Base-by-base conservation (phyloP, 345 rosid genomes). In the Anastatica hierochuntica region DNA sequence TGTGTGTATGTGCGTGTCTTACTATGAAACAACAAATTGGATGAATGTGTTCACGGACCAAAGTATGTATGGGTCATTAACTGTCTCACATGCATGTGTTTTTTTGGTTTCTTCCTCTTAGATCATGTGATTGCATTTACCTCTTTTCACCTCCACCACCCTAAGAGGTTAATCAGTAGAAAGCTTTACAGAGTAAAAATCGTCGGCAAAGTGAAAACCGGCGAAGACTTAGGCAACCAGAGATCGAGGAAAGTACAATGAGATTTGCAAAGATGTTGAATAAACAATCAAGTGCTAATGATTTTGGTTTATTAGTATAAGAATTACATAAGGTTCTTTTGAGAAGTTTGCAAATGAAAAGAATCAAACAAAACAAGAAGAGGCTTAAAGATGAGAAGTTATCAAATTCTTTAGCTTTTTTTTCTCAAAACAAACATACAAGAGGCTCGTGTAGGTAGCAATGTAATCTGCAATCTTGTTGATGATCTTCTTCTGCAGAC, bases 31-130 rank as follows among this genome's bases (percentile, higher is more conserved):
- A 60, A 59, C 14, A 34, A 59, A 47, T 10, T 52, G 49, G 40
- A 46, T 59, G 49, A 66, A 60, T 53, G 27, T 60, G 42, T 60
- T 67, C 72, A 67, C 72, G 72, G 72, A 60, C 66, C 33, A 11
- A 27, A 67, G 19, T 53, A 60, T 60, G 72, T 51, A n/a, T n/a
- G n/a, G n/a, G 52, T 47, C 62, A 56, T 46, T 53, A 14, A 34
- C 46, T 53, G 29, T 58, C 47, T 51, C 71, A 67, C 71, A 60
- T 67, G 51, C 24, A 19, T n/a, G n/a, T n/a, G n/a, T 53, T 14
- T 17, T 60, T 67, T 67, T 53, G 56, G 55, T 46, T 53, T 60
- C 41, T 60, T 47, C 61, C 57, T 40, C 51, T 24, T 0, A 58
- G 33, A 10, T 47, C 72, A 60, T 67, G 72, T 67, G 72, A 60